These are phyloP conservation scores for Gossypium arboreum DNA, from an alignment of 345 rosid genomes.

Conservation along the genomic window DNA sequence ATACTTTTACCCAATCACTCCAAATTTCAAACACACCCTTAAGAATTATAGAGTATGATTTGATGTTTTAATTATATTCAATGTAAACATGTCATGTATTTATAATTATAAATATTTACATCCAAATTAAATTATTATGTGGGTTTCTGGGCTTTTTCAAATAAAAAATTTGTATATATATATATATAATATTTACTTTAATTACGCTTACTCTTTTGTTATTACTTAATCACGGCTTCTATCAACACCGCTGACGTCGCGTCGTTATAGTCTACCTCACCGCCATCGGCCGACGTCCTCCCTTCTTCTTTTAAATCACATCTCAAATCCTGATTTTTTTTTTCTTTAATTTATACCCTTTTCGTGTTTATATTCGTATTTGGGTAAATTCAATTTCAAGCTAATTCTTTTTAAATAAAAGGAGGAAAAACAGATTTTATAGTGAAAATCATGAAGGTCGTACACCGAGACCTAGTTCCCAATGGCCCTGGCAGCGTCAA, in stretches of 20 bases:
- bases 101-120: too few relatives aligned
- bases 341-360: not conserved
- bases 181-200: too few relatives aligned
- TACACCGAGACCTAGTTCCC: conserved; percentile 42
- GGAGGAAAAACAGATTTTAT: not conserved
- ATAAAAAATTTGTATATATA: too few relatives aligned
- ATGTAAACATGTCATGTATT: too few relatives aligned
- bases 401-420: not conserved
- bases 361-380: too few relatives aligned
- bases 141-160: too few relatives aligned
- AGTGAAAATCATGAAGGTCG: conserved; percentile 48
- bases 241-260: not conserved
- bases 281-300: not conserved
- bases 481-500: conserved; percentile 85
- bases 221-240: not conserved
- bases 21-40: too few relatives aligned
- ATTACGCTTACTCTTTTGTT: too few relatives aligned
- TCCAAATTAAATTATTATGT: too few relatives aligned
- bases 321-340: not conserved
- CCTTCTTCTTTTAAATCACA: not conserved
- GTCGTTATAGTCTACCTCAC: not conserved
- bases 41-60: too few relatives aligned
- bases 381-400: not conserved
- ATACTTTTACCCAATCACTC: too few relatives aligned
- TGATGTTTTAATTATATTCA: too few relatives aligned